Conservation (phyloP, 2,329 filamentous ascomycete genomes). For the Ophiostoma pallidulum region DNA sequence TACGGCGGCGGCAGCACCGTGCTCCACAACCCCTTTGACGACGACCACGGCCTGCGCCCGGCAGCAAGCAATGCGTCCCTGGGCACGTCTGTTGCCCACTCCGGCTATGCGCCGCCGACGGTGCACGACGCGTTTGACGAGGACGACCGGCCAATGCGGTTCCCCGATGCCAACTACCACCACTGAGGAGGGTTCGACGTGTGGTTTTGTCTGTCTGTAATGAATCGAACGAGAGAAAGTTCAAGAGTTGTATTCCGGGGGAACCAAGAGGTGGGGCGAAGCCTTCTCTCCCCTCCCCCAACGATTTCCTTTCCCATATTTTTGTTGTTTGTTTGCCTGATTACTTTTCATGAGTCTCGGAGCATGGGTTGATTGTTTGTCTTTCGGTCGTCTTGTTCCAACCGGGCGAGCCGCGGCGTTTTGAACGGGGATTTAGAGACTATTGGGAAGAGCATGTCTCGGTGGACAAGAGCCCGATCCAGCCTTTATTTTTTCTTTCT, state of each 20-base stretch:
- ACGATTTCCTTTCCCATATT: not conserved
- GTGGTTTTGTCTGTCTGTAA: not conserved
- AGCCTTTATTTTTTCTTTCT: no score
- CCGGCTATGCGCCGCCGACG: slow-evolving; percentile 31
- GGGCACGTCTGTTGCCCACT: slow-evolving; percentile 13
- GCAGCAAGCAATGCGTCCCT: slow-evolving; percentile 15
- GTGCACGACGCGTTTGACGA: slow-evolving; percentile 37
- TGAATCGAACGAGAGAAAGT: no score
- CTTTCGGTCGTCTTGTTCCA: no score
- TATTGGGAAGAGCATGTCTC: no score
- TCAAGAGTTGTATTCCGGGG: no score
- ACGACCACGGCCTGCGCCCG: slow-evolving; percentile 27
- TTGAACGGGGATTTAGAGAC: no score
- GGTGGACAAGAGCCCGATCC: no score
- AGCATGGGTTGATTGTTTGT: no score
- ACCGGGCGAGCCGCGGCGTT: no score
- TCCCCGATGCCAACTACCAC: slow-evolving; percentile 49
- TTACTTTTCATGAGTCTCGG: no score
- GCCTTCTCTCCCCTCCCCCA: no score
- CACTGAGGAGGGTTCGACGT: slow-evolving; percentile 22
- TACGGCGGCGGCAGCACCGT: slow-evolving; percentile 17
- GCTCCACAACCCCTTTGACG: slow-evolving; percentile 36
- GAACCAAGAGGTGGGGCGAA: no score
- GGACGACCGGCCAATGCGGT: slow-evolving; percentile 39
- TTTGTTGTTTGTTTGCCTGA: not conserved